These are phyloP conservation scores for Leccinum colubrinum DNA, from an alignment of 1,284 basidiomycete species.

Conservation along the genomic window DNA sequence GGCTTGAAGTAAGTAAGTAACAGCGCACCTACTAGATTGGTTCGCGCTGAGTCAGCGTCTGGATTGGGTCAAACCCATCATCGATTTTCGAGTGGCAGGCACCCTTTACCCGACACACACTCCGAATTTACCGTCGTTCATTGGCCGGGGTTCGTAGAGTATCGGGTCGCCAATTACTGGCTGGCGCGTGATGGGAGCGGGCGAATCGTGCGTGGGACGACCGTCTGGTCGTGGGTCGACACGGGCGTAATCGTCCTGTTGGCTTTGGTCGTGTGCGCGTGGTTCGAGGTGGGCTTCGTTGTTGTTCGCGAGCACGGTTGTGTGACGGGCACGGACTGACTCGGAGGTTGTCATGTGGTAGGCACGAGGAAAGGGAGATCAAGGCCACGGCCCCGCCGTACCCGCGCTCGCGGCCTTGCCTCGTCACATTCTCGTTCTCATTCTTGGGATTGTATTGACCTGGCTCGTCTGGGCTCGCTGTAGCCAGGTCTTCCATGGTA, in stretches of 20 bases:
- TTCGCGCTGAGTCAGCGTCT: no score
- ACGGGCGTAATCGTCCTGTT: not conserved
- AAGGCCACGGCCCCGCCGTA: not conserved
- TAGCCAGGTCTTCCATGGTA: conserved; percentile 55
- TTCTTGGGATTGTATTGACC: conserved; percentile 11
- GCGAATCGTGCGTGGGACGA: conserved; percentile 30
- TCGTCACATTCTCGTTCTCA: not conserved
- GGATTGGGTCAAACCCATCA: no score
- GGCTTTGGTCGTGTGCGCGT: not conserved
- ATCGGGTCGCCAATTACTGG: conserved; percentile 50
- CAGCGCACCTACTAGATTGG: no score
- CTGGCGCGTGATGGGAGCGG: conserved; percentile 41
- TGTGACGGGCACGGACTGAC: not conserved
- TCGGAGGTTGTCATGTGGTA: not conserved
- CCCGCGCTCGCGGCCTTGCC: not conserved
- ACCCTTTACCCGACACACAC: not conserved
- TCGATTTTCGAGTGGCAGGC: no score
- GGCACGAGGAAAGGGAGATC: not conserved
- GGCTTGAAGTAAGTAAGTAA: no score
- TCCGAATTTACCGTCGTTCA: conserved; percentile 14
- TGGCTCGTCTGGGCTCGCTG: conserved; percentile 37
- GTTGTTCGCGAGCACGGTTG: not conserved
- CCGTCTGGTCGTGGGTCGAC: conserved; percentile 33
- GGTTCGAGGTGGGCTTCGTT: not conserved
- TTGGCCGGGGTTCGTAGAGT: conserved; percentile 45